A percentile compares a stretch with the other conserved stretches of the same genome.
phyloP scores from a whole-genome alignment of 2,329 filamentous ascomycete genomes.

The Hypoxylon rubiginosum region DNA sequence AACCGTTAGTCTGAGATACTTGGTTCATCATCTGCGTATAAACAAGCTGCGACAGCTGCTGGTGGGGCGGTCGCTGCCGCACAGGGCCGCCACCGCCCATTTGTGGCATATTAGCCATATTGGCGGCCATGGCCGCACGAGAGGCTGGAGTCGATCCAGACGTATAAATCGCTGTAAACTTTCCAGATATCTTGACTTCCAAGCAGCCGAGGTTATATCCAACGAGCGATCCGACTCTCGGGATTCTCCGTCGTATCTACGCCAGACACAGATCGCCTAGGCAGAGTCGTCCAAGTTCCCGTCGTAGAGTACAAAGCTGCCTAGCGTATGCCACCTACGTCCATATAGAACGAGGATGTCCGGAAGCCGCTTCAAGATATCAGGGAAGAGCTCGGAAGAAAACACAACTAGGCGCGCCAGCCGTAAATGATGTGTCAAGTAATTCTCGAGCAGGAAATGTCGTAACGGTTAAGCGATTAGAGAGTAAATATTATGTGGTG shows the following conservation, averaged over 20 bases:
- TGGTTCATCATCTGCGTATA: constrained; percentile 53
- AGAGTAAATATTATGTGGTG: background rate
- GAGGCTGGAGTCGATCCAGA: constrained; percentile 36
- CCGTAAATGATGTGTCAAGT: background rate
- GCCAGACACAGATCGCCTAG: background rate
- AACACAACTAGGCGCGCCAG: background rate
- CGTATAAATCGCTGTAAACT: constrained; percentile 5
- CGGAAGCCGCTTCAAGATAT: background rate
- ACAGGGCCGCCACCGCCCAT: constrained; percentile 65
- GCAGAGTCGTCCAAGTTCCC: constrained; percentile 10
- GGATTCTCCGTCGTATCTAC: constrained; percentile 7
- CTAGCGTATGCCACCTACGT: constrained; percentile 35
- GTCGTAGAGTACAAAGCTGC: constrained; percentile 31
- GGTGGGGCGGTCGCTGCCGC: constrained; percentile 56
- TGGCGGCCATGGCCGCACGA: constrained; percentile 70
- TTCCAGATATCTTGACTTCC: constrained; percentile 1
- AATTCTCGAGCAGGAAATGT: background rate
- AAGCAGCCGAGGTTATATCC: constrained; percentile 1
- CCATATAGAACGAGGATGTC: constrained; percentile 36
- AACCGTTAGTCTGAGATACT: constrained; percentile 45
- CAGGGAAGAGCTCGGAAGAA: background rate
- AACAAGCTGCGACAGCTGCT: constrained; percentile 58
- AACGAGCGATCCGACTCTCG: constrained; percentile 4
- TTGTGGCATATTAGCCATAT: constrained; percentile 71
- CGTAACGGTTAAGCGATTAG: background rate